phyloP scores from a whole-genome alignment of 148 eudicot genomes.

The Chenopodium suecicum region DNA sequence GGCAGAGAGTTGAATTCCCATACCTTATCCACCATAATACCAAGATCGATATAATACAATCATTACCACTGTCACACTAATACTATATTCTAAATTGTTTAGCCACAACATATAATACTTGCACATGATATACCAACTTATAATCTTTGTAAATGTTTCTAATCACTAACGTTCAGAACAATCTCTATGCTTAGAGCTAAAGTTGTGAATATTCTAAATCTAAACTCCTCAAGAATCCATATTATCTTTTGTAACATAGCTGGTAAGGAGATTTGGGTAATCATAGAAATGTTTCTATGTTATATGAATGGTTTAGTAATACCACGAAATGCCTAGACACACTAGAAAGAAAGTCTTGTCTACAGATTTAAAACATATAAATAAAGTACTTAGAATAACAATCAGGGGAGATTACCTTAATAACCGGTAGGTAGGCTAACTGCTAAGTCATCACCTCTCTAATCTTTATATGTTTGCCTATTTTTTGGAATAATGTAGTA shows the following conservation, averaged over 20 bases:
- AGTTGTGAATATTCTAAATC: background rate
- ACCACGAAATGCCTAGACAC: too few species aligned
- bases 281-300: background rate
- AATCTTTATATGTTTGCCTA: background rate
- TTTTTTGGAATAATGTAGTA: background rate
- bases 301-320: too few species aligned
- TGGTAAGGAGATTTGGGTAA: background rate
- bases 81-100: background rate
- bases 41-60: background rate
- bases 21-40: too few species aligned
- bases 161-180: background rate
- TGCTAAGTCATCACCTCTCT: background rate
- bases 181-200: background rate
- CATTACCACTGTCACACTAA: background rate
- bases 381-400: background rate
- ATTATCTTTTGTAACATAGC: background rate
- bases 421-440: background rate
- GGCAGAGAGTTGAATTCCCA: too few species aligned
- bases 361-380: background rate
- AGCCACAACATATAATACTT: background rate
- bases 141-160: background rate
- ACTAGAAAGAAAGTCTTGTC: too few species aligned
- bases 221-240: background rate
- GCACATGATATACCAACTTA: background rate
- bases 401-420: background rate